These are phyloP conservation scores for Botrytis pseudocinerea DNA, from an alignment of 2,329 filamentous ascomycete species.

Conservation along the genomic window DNA sequence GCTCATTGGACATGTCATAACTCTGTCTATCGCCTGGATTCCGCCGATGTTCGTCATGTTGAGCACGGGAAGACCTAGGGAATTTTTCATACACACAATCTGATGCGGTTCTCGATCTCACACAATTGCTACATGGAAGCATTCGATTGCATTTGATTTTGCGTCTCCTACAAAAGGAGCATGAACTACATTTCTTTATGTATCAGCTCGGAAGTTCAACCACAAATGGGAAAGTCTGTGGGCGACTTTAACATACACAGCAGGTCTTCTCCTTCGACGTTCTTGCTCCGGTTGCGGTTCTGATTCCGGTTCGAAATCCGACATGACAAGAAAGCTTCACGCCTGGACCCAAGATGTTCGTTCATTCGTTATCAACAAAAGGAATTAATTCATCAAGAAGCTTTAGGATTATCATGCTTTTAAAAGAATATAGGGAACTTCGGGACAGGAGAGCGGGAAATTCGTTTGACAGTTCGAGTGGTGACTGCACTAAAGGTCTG, in stretches of 20 bases:
- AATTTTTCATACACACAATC: slow-evolving; percentile 52
- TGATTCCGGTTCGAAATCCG: slow-evolving; percentile 29
- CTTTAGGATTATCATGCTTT: neutral
- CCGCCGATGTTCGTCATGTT: neutral
- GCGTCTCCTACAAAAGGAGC: slow-evolving; percentile 57
- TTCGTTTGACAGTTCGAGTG: neutral
- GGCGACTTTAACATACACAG: slow-evolving; percentile 44
- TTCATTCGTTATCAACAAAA: neutral
- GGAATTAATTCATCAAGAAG: neutral
- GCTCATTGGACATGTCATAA: neutral
- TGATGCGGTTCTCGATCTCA: slow-evolving; percentile 52
- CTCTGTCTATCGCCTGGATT: neutral
- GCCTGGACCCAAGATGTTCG: neutral
- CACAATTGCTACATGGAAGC: slow-evolving; percentile 59
- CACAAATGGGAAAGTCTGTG: neutral
- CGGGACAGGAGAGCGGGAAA: neutral
- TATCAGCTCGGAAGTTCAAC: slow-evolving; percentile 26
- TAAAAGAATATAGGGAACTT: neutral
- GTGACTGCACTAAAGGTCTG: neutral
- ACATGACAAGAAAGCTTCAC: neutral
- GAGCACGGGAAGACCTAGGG: slow-evolving; percentile 30
- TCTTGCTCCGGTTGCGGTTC: slow-evolving; percentile 36
- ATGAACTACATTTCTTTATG: slow-evolving; percentile 49
- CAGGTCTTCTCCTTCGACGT: slow-evolving; percentile 46
- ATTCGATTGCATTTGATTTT: slow-evolving; percentile 64